Evolutionary conservation across 2,329 filamentous ascomycete genomes (phyloP), one percentile per base, ranked within the genome.

Genomic region (Neospermospora avenae): DNA sequence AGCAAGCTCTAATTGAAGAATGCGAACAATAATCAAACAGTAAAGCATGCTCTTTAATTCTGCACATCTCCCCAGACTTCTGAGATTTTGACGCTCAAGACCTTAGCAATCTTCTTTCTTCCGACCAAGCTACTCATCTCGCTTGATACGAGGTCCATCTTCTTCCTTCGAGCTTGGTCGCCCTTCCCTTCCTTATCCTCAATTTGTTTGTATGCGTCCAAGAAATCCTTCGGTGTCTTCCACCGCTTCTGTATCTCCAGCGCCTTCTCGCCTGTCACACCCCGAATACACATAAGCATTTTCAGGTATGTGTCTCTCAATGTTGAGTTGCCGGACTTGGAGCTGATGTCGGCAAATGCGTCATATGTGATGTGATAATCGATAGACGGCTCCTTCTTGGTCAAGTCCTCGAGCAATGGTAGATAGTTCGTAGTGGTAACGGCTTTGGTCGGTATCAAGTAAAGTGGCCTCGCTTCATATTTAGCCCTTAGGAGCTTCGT

Each of bases 231-330:
- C 0, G 90, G 90, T 1, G 90, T 93, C 65, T 81, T 84, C 88
- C 90, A 95, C n/a, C 80, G 76, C 66, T 84, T 86, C 70, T 93
- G 90, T 13, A 95, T 91, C 74, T 91, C 89, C 4, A 93, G 74
- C 0, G 90, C 90, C 68, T 89, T 90, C 67, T 93, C 89, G 3
- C 87, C 88, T 0, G 88, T 90, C 13, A 95, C 78, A 1, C 89
- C 88, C 57, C 82, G 82, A 1, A 84, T 90, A 64, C 88, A 91
- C 89, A 95, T 92, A 51, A 95, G 80, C 89, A 95, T 93, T 74
- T 93, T 93, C 25, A 95, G 76, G 67, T 84, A 93, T 0, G 93
- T 74, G 67, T 95, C 90, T 58, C 88, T 80, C 10, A 93, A 76
- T 0, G 89, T 90, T 67, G 91, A 82, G 60, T 82, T 82, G 55